A percentile compares a stretch with the other conserved stretches of the same genome.
These are phyloP conservation scores for Phaeotremella skinneri DNA, from an alignment of 768 basidiomycete species.

Conservation along the genomic window DNA sequence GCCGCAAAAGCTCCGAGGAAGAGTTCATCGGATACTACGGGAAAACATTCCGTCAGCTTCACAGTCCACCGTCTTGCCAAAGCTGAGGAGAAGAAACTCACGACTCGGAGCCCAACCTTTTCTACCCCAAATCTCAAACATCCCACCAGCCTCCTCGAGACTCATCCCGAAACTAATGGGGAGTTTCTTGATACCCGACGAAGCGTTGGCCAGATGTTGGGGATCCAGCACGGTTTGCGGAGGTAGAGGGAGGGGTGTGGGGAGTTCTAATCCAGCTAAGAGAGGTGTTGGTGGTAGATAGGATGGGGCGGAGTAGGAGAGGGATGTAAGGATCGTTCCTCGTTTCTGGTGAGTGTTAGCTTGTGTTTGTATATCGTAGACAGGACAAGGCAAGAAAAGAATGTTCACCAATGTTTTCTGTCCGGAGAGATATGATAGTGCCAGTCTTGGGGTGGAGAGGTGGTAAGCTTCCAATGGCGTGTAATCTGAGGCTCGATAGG, in stretches of 20 bases:
- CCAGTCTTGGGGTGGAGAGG: constrained; percentile 70
- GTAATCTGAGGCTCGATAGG: constrained; percentile 74
- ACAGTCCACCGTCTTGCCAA: neutral
- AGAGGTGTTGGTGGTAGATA: constrained; percentile 66
- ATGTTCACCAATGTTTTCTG: constrained; percentile 63
- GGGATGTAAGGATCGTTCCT: constrained; percentile 70
- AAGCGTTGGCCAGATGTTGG: constrained; percentile 57
- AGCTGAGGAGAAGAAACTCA: neutral
- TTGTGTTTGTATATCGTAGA: neutral
- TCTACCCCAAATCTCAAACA: constrained; percentile 72
- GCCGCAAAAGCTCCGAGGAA: constrained; percentile 78
- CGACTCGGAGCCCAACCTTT: constrained; percentile 61
- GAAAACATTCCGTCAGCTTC: neutral
- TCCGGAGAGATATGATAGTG: constrained; percentile 77
- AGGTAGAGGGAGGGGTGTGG: constrained; percentile 54
- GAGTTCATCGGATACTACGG: constrained; percentile 60
- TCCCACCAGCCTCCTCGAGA: constrained; percentile 65
- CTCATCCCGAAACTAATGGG: constrained; percentile 62
- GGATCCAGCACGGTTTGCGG: constrained; percentile 62
- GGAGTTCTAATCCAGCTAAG: constrained; percentile 60
- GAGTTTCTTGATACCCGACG: constrained; percentile 59
- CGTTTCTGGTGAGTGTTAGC: constrained; percentile 55
- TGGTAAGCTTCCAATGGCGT: constrained; percentile 69
- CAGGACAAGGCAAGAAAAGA: neutral
- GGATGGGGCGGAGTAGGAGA: constrained; percentile 62